Percentiles rank a stretch among this genome's conserved stretches.
phyloP scores from a whole-genome alignment of 371 early-diverging fungal genomes.

The Mucor lusitanicus region DNA sequence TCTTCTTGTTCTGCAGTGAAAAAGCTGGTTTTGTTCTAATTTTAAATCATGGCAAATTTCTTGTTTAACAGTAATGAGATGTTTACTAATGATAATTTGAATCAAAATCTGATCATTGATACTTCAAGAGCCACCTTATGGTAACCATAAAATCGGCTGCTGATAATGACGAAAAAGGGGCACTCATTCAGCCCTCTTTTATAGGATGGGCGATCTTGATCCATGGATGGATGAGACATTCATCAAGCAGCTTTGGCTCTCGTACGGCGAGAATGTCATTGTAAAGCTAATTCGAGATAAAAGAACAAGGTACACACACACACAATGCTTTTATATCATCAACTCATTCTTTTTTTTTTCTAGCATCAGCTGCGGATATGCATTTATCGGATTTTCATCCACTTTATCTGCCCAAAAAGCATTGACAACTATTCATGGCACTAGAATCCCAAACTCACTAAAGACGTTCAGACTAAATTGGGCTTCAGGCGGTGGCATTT shows the following conservation, averaged over 20 bases:
- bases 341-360: background rate
- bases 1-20: background rate
- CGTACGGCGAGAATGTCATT: constrained; percentile 67
- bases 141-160: background rate
- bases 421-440: constrained; percentile 73
- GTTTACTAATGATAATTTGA: background rate
- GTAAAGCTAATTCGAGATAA: constrained; percentile 91
- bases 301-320: constrained; percentile 16
- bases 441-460: constrained; percentile 77
- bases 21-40: background rate
- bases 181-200: background rate
- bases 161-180: background rate
- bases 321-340: background rate
- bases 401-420: constrained; percentile 66
- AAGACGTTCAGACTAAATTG: constrained; percentile 89
- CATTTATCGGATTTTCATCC: constrained; percentile 72
- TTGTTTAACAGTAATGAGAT: background rate
- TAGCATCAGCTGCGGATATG: constrained; percentile 70
- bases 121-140: constrained; percentile 3
- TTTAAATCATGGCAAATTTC: background rate
- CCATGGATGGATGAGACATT: constrained; percentile 86
- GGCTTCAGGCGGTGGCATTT: constrained; percentile 78
- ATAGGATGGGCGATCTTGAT: constrained; percentile 84
- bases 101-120: background rate
- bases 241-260: constrained; percentile 71